Evolutionary conservation across 495 filamentous ascomycete genomes (phyloP), one percentile per base, ranked within the genome.

Genomic region (Penicillium atrosanguineum): DNA sequence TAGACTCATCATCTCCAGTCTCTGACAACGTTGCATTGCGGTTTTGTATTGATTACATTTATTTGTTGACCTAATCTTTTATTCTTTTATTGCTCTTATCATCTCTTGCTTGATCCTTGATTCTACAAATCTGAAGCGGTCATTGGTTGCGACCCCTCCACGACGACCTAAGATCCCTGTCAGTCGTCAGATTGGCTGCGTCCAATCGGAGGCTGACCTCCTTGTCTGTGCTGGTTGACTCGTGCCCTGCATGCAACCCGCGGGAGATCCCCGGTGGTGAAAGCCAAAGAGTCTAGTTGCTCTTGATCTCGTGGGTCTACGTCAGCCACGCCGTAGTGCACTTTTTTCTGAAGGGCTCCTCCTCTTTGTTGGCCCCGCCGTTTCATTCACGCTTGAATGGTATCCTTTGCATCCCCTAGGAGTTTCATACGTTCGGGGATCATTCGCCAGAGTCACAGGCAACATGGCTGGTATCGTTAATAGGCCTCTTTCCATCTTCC

Each of bases 401-500:
- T 31, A 25, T 19, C 36, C 50, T 44, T 19, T 47, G 52, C 23
- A 29, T 15, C n/a, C 25, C 11, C n/a, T 28, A 18, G 34, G 26
- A 44, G 25, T 21, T 15, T 28, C 19, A 43, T 29, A 44, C 19
- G 11, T 40, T 14, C 23, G 39, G 28, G 11, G 11, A 44, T 11
- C 37, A 45, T 29, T 37, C 34, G 15, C 4, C 20, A 12, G n/a
- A 15, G 11, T 25, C 12, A 46, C 14, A 23, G 1, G 19, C 43
- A 64, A 23, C 21, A 73, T 75, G 71, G 55, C 64, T 12, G 60
- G 57, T 46, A 53, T 69, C 16, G 57, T 71, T 53, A 66, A 54
- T 48, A 56, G 53, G 16, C 69, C 71, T 20, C 61, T 76, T 54
- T 56, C 59, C 20, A 55, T 69, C 6, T 67, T 76, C 40, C 71